A percentile compares a stretch with the other conserved stretches of the same genome.
These are phyloP conservation scores for Clarireedia homoeocarpa DNA, from an alignment of 2,329 filamentous ascomycete species.

Conservation along the genomic window DNA sequence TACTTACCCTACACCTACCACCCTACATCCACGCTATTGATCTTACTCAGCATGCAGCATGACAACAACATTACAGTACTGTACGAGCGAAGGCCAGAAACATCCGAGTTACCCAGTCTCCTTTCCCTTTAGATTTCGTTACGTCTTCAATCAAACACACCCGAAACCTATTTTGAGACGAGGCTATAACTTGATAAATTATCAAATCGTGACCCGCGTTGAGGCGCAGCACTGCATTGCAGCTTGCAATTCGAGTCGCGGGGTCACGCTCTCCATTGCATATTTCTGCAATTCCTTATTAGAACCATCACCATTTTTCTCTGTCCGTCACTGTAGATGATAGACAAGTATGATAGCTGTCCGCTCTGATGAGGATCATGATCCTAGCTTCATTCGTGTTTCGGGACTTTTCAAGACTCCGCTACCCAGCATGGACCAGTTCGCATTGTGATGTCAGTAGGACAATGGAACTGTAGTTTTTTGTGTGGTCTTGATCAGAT, in stretches of 20 bases:
- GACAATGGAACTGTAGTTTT: neutral
- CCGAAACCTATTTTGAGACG: slow-evolving; percentile 17
- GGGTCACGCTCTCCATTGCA: slow-evolving; percentile 6
- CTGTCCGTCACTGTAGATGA: neutral
- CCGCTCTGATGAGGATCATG: neutral
- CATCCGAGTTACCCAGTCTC: neutral
- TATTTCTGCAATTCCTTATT: neutral
- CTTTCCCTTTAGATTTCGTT: neutral
- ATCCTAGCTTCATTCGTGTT: neutral
- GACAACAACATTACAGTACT: neutral
- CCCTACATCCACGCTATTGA: neutral
- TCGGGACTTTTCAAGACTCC: neutral
- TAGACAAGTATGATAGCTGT: neutral
- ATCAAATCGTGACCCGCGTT: neutral
- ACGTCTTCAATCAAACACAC: neutral
- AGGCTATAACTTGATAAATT: neutral
- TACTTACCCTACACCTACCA: neutral
- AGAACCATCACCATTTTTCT: neutral
- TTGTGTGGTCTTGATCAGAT: neutral
- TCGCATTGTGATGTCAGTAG: neutral
- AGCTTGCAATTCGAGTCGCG: neutral
- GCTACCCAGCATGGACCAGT: too few species aligned
- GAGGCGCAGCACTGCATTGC: neutral
- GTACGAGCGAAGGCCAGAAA: too few species aligned
- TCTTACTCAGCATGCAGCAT: slow-evolving; percentile 7